phyloP scores from a whole-genome alignment of 1,284 basidiomycete genomes.

The Ustilago nuda region DNA sequence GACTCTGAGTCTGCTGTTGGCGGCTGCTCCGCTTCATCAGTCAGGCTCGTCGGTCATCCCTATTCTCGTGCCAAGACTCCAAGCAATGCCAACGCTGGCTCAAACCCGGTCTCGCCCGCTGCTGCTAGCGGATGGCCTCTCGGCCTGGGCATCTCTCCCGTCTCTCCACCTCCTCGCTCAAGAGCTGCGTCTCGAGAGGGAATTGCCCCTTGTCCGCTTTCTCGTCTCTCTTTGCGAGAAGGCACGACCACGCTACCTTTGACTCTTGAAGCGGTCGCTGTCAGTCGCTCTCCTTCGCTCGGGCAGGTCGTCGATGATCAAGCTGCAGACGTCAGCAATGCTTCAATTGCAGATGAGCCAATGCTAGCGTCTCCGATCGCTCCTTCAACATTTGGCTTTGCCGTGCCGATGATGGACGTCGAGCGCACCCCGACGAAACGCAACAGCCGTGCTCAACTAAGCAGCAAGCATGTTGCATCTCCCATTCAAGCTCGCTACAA shows the following conservation, averaged over 20 bases:
- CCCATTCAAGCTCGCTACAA: background rate
- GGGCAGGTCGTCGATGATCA: background rate
- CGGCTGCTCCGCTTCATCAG: background rate
- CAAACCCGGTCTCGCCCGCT: background rate
- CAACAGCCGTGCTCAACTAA: slow-evolving; percentile 4
- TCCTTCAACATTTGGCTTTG: background rate
- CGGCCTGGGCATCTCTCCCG: slow-evolving; percentile 27
- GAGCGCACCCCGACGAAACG: slow-evolving; percentile 47
- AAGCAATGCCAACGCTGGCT: slow-evolving; percentile 12
- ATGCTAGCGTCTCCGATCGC: slow-evolving; percentile 22
- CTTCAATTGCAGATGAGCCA: slow-evolving; percentile 11
- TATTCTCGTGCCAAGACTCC: slow-evolving; percentile 39
- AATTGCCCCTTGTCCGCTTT: slow-evolving; percentile 13
- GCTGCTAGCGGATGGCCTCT: slow-evolving; percentile 11
- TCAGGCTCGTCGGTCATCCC: slow-evolving; percentile 24
- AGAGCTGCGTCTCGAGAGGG: slow-evolving; percentile 14
- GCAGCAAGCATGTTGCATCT: background rate
- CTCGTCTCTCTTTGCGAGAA: slow-evolving; percentile 18
- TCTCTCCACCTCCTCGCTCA: slow-evolving; percentile 31
- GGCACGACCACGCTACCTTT: background rate
- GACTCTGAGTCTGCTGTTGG: background rate
- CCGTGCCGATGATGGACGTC: slow-evolving; percentile 11
- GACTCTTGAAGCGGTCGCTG: background rate
- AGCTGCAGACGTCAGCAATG: background rate
- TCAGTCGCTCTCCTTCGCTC: background rate